phyloP scores from a whole-genome alignment of 2,329 filamentous ascomycete genomes.

The Apiospora rasikravindrae region DNA sequence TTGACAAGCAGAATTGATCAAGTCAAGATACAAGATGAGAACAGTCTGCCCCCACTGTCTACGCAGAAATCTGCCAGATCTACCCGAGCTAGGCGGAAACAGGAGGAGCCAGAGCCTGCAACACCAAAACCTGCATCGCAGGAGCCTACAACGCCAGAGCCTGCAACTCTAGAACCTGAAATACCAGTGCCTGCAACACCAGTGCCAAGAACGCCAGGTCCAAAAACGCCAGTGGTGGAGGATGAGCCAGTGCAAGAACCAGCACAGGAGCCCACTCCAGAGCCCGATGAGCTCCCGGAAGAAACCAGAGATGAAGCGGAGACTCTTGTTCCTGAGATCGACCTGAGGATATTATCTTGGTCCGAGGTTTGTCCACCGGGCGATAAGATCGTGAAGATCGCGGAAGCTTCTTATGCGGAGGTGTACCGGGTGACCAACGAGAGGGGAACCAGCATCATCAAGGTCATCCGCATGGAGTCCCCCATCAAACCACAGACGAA shows the following conservation, averaged over 20 bases:
- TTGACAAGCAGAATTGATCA: constrained; percentile 41
- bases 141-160: neutral
- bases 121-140: neutral
- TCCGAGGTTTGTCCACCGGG: constrained; percentile 59
- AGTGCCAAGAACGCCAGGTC: neutral
- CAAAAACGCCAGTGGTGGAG: neutral
- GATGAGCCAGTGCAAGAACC: constrained; percentile 23
- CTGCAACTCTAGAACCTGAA: neutral
- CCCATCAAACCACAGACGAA: constrained; percentile 64
- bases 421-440: constrained; percentile 67
- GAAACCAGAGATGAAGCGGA: constrained; percentile 19
- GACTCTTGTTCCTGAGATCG: neutral
- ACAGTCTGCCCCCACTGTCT: constrained; percentile 21
- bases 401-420: constrained; percentile 70
- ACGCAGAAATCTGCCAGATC: constrained; percentile 24
- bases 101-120: neutral
- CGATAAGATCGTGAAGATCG: constrained; percentile 65
- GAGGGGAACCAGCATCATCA: constrained; percentile 67
- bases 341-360: constrained; percentile 58
- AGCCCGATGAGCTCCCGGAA: constrained; percentile 21
- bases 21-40: constrained; percentile 35
- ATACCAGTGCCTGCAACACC: constrained; percentile 22
- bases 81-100: constrained; percentile 22
- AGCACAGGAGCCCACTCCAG: constrained; percentile 25
- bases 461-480: constrained; percentile 64